Percentiles rank a stretch among this genome's conserved stretches.
These are phyloP conservation scores for Pythium insidiosum DNA, from an alignment of 352 stramenopile species.

Conservation along the genomic window DNA sequence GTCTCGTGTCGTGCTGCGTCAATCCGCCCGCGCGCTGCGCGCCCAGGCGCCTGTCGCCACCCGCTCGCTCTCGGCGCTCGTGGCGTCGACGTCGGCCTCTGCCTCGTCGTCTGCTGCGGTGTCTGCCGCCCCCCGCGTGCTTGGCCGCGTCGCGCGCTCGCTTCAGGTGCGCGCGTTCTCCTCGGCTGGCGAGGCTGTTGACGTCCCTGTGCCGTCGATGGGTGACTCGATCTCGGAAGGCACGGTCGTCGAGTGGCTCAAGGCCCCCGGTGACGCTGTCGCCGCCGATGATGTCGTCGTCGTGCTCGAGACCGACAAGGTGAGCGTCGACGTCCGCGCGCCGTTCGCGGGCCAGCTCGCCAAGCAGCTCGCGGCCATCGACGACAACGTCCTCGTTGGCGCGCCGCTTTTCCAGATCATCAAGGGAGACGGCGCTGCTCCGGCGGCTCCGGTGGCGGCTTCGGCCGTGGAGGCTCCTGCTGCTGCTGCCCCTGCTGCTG, in stretches of 20 bases:
- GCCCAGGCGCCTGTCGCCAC: neutral
- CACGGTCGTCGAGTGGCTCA: slow-evolving; percentile 95
- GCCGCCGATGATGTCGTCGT: slow-evolving; percentile 95
- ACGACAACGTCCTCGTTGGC: slow-evolving; percentile 95
- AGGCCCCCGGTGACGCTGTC: slow-evolving; percentile 90
- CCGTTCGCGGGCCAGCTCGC: slow-evolving; percentile 83
- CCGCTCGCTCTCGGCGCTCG: too few species aligned
- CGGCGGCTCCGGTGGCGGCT: slow-evolving; percentile 12
- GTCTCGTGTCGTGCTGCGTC: slow-evolving; percentile 12
- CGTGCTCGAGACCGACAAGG: slow-evolving; percentile 99
- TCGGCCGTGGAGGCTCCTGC: slow-evolving; percentile 14
- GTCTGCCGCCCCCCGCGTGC: neutral
- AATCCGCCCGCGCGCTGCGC: slow-evolving; percentile 8
- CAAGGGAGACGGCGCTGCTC: slow-evolving; percentile 51
- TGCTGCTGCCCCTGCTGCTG: slow-evolving; percentile 5
- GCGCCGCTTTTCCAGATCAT: slow-evolving; percentile 90
- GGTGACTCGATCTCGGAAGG: slow-evolving; percentile 97
- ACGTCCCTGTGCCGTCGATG: slow-evolving; percentile 85
- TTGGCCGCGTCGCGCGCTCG: neutral
- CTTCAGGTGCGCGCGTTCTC: slow-evolving; percentile 29
- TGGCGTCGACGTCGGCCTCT: neutral
- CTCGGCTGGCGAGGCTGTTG: slow-evolving; percentile 17
- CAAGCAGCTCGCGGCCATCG: slow-evolving; percentile 86
- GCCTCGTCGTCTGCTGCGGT: neutral
- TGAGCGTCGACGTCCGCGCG: slow-evolving; percentile 86